These are phyloP conservation scores for Mucor plumbeus DNA, from an alignment of 371 early-diverging fungal species.

Conservation along the genomic window DNA sequence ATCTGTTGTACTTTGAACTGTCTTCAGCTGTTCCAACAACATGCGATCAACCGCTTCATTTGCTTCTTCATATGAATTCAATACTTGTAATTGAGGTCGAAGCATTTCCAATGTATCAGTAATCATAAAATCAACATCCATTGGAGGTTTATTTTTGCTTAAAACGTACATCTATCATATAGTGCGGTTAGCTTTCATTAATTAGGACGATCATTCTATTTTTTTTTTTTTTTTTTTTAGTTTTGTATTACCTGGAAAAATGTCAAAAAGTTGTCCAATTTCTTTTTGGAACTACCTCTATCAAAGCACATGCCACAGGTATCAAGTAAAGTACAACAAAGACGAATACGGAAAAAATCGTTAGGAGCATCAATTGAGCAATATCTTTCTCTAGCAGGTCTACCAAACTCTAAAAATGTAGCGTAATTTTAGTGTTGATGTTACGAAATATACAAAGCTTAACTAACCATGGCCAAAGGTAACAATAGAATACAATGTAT, in stretches of 20 bases:
- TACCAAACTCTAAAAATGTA: slow-evolving; percentile 64
- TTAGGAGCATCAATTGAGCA: slow-evolving; percentile 81
- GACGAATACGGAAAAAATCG: slow-evolving; percentile 94
- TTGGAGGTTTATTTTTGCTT: slow-evolving; percentile 80
- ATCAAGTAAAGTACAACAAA: slow-evolving; percentile 87
- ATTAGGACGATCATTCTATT: slow-evolving; percentile 18
- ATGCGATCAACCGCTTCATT: slow-evolving; percentile 69
- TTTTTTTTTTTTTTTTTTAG: not conserved
- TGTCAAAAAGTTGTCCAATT: slow-evolving; percentile 75
- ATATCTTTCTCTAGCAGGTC: slow-evolving; percentile 69
- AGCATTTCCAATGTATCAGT: slow-evolving; percentile 81
- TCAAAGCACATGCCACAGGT: slow-evolving; percentile 90
- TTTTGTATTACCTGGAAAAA: slow-evolving; percentile 66
- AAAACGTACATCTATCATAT: slow-evolving; percentile 77
- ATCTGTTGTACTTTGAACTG: slow-evolving; percentile 48
- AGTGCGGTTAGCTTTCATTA: not conserved
- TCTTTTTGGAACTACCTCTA: slow-evolving; percentile 66
- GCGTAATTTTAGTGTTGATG: not conserved
- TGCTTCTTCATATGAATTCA: slow-evolving; percentile 81
- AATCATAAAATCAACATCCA: slow-evolving; percentile 90
- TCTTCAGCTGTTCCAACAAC: slow-evolving; percentile 57
- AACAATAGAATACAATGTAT: slow-evolving; percentile 82
- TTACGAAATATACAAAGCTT: slow-evolving; percentile 3
- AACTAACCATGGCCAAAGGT: slow-evolving; percentile 82
- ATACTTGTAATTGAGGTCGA: slow-evolving; percentile 67